phyloP scores from a whole-genome alignment of 2,329 filamentous ascomycete species.

The Sarocladium oryzae region DNA sequence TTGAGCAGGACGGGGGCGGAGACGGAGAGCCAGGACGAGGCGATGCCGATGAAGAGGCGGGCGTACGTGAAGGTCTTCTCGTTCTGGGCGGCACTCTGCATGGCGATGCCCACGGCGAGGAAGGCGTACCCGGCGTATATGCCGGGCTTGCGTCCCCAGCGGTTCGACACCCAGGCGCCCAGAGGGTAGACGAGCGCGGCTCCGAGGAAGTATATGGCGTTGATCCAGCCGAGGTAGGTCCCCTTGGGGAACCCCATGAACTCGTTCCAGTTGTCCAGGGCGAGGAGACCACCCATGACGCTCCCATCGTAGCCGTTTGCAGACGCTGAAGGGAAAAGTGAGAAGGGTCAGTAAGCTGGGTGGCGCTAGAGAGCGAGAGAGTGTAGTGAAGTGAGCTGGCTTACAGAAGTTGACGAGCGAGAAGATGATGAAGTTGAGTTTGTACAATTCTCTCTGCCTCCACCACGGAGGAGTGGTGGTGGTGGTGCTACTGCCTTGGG shows the following conservation, averaged over 20 bases:
- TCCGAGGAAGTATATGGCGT: conserved; percentile 30
- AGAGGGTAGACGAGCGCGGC: conserved; percentile 30
- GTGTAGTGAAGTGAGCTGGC: no score
- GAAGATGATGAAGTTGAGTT: no score
- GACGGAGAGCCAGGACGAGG: conserved; percentile 6
- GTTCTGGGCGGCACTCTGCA: conserved; percentile 19
- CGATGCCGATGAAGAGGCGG: conserved; percentile 24
- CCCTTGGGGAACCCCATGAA: conserved; percentile 30
- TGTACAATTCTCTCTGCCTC: no score
- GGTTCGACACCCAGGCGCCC: conserved; percentile 28
- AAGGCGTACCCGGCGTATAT: conserved; percentile 28
- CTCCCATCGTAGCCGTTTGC: conserved; percentile 19
- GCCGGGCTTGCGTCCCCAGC: conserved; percentile 29
- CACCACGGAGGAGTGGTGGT: no score
- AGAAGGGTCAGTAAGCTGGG: no score
- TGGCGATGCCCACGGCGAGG: conserved; percentile 15
- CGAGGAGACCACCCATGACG: conserved; percentile 35
- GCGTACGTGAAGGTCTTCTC: conserved; percentile 21
- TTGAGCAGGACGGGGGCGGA: conserved; percentile 23
- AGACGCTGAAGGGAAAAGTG: background rate
- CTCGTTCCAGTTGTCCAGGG: conserved; percentile 27
- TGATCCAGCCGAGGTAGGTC: conserved; percentile 30
- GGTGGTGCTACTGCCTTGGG: no score
- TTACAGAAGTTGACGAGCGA: no score
- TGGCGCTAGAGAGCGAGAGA: no score